Conservation (phyloP, 1,284 basidiomycete genomes). For the Pterulicium gracile region DNA sequence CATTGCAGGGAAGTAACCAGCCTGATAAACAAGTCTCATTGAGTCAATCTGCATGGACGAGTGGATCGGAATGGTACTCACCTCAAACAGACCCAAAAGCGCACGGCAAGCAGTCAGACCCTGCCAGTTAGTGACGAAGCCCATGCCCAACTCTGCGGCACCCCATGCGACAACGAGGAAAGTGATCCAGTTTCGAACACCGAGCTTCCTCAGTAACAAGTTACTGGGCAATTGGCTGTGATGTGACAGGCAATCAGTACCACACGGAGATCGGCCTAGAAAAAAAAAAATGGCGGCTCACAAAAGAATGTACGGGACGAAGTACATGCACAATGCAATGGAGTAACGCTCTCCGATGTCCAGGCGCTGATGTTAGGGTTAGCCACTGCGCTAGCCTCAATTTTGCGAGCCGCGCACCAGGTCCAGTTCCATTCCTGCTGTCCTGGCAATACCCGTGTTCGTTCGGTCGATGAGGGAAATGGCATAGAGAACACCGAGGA, state of each 20-base stretch:
- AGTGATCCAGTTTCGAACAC: constrained; percentile 27
- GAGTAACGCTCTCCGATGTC: constrained; percentile 28
- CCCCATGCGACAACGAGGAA: constrained; percentile 34
- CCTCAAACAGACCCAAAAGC: constrained; percentile 33
- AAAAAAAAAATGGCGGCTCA: constrained; percentile 14
- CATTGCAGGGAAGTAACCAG: constrained; percentile 34
- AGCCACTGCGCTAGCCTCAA: no score
- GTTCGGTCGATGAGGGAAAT: constrained; percentile 31
- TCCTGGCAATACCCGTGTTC: constrained; percentile 32
- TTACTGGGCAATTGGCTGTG: constrained; percentile 34
- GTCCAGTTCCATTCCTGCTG: constrained; percentile 31
- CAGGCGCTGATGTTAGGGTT: constrained; percentile 6
- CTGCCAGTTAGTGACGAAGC: constrained; percentile 30
- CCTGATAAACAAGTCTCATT: no score
- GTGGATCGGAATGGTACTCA: constrained; percentile 10
- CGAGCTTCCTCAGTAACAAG: constrained; percentile 26
- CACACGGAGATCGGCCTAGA: constrained; percentile 1
- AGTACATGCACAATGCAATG: constrained; percentile 31
- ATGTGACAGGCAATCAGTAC: not conserved
- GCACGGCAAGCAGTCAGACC: constrained; percentile 27
- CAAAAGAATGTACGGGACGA: constrained; percentile 32
- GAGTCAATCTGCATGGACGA: constrained; percentile 2
- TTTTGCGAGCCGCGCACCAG: no score
- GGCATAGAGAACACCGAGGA: constrained; percentile 30
- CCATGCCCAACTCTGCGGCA: constrained; percentile 31